Evolutionary conservation across 2,329 filamentous ascomycete genomes (phyloP).

Genomic region (Cercospora sp.): DNA sequence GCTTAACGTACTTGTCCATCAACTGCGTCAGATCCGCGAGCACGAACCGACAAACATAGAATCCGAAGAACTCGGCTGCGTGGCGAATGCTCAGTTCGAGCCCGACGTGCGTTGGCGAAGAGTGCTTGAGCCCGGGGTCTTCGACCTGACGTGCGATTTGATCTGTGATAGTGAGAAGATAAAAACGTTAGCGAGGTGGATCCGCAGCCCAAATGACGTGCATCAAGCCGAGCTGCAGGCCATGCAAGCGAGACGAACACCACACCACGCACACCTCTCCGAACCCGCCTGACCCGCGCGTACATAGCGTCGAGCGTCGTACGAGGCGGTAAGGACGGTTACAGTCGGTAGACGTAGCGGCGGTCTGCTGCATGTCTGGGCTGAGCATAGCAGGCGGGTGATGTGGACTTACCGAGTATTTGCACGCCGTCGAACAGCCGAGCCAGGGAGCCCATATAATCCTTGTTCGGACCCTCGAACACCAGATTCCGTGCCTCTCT

Average conservation of each 20-base stretch:
- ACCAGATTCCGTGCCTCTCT: constrained; percentile 63
- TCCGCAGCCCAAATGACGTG: constrained; percentile 10
- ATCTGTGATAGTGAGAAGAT: constrained; percentile 56
- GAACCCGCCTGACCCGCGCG: neutral
- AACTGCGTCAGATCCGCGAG: constrained; percentile 78
- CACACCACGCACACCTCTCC: neutral
- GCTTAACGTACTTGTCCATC: constrained; percentile 95
- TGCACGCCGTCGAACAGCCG: constrained; percentile 91
- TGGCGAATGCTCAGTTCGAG: constrained; percentile 90
- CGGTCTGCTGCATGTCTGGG: constrained; percentile 19
- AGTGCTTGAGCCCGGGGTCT: constrained; percentile 86
- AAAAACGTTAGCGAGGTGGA: constrained; percentile 17
- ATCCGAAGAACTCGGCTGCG: constrained; percentile 95
- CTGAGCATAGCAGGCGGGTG: neutral
- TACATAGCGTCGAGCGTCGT: neutral
- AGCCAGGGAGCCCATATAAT: constrained; percentile 89
- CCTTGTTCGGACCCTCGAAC: constrained; percentile 80
- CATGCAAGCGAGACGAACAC: constrained; percentile 17
- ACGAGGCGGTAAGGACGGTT: constrained; percentile 11
- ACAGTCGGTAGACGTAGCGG: constrained; percentile 6
- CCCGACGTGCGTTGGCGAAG: constrained; percentile 90
- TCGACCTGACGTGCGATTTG: constrained; percentile 95
- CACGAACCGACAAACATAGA: constrained; percentile 95
- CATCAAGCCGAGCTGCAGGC: constrained; percentile 16
- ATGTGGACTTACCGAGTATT: constrained; percentile 71